Base-by-base conservation (phyloP, 768 basidiomycete genomes). In the Hygrocybe punicea region DNA sequence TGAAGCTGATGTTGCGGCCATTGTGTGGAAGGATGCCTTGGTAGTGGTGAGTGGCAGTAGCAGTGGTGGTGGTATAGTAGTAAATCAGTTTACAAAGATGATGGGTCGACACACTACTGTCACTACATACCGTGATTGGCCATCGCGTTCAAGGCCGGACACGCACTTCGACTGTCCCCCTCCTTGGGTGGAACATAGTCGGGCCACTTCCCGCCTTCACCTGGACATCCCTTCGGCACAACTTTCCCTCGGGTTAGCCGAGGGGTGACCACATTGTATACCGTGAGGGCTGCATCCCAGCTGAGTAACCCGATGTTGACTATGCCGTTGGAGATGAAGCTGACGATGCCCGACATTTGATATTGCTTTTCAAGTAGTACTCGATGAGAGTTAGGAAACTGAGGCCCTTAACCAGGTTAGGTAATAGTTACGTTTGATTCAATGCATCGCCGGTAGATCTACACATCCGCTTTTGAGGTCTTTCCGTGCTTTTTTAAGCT, bases 101-200 rank as follows among this genome's bases (percentile, higher is more conserved):
- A 19, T 24, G 13, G 53, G 40, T n/a, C n/a, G 2, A 35, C 24
- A 17, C 14, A 6, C 11, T 17, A 52, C 17, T 39, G 46, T 34
- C 3, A 42, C 24, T 5, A 58, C 72, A 33, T 37, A 90, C 90
- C 91, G 58, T 92, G 90, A 66, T 92, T 92, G 6, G 90, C 88
- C 81, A 93, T 75, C 0, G 87, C 85, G 61, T 93, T 92, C 57
- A 92, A 67, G 11, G 81, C 88, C 1, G 89, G 89, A 60, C 89
- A 91, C 1, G 84, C 81, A 59, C 82, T 81, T 2, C 90, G 76
- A 63, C 88, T 89, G 61, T 91, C 89, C 1, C 81, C 82, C 8
- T 83, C 77, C 56, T 68, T 70, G 9, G 87, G 79, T 2, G 84
- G 69, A 1, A 76, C 70, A 63, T 78, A 90, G 63, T 85, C 82